Base-by-base conservation (phyloP, 83 land plant genomes). In the Isoetes engelmannii region DNA sequence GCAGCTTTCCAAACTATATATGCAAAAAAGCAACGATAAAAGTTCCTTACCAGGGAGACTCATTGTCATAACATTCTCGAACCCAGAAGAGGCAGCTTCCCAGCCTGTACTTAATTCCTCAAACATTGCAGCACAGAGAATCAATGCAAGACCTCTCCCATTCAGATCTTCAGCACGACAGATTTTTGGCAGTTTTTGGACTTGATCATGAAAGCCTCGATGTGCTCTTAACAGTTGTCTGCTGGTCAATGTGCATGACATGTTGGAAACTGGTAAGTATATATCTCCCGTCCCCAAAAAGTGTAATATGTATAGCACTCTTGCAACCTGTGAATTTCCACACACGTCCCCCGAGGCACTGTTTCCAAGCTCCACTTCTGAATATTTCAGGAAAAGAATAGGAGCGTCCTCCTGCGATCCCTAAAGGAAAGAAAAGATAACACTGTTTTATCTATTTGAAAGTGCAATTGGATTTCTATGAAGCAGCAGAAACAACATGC, bases 131-230 rank as follows among this genome's bases (percentile, higher is more conserved):
- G 90, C 90, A 57, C 89, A 81, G 45, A 80, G 80, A 18, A 90
- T 67, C 50, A 90, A 64, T 69, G 97, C 85, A 75, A 76, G 59
- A 10, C 81, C 84, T 42, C 72, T 47, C 47, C 88, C 90, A 45
- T 67, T 74, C 42, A 88, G 54, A 47, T 68, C 67, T 72, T 89
- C 92, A 72, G 63, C 61, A 28, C 61, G 44, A 69, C n/a, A 44
- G 55, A 69, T 47, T 57, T 80, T 74, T 44, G 76, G 53, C 45
- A 86, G 53, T 5, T 63, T 60, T 69, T 79, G 82, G 8, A 87
- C 69, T 56, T 81, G 83, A 8, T 92, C 93, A 73, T 79, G 85
- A 68, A 84, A 94, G n/a, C 97, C 98, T 61, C 84, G 86, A n/a
- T 69, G 92, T 67, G 93, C 90, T 72, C 78, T 94, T 47, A 94